phyloP scores from a whole-genome alignment of 148 eudicot species.

The Fallopia convolvulus region DNA sequence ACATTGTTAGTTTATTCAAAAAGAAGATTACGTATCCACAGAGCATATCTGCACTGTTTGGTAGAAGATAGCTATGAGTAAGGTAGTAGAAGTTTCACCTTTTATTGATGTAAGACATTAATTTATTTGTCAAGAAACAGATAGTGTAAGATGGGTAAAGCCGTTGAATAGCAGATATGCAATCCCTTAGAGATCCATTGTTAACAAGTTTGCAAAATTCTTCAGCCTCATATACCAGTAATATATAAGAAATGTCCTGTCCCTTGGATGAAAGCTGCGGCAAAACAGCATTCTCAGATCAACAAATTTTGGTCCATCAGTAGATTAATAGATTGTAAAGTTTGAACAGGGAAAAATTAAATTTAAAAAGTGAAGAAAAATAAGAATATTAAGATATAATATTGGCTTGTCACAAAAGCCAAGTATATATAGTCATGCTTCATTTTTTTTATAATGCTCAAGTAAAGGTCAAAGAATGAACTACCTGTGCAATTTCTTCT shows the following conservation, averaged over 20 bases:
- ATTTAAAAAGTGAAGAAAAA: not conserved
- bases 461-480: not conserved
- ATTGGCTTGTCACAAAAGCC: not conserved
- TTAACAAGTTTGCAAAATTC: conserved; percentile 69
- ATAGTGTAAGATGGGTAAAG: conserved; percentile 74
- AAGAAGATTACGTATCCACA: not conserved
- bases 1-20: not conserved
- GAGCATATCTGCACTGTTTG: not conserved
- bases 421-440: not conserved
- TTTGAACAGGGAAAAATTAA: not conserved
- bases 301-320: not conserved
- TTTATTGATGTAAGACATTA: conserved; percentile 78
- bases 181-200: conserved; percentile 49
- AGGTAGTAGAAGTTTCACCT: conserved; percentile 36
- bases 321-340: not conserved
- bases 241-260: conserved; percentile 48
- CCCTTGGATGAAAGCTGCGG: conserved; percentile 39
- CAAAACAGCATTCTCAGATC: conserved; percentile 1
- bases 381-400: not conserved
- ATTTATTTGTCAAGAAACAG: conserved; percentile 66
- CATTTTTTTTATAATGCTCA: not conserved
- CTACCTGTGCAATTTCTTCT: conserved; percentile 62
- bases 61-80: not conserved
- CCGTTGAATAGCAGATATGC: conserved; percentile 49
- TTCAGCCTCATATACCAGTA: conserved; percentile 73